Percentiles rank a stretch among this genome's conserved stretches.
Evolutionary conservation across 139 green algal species (phyloP).

Genomic region (Astrephomene gubernaculifera): DNA sequence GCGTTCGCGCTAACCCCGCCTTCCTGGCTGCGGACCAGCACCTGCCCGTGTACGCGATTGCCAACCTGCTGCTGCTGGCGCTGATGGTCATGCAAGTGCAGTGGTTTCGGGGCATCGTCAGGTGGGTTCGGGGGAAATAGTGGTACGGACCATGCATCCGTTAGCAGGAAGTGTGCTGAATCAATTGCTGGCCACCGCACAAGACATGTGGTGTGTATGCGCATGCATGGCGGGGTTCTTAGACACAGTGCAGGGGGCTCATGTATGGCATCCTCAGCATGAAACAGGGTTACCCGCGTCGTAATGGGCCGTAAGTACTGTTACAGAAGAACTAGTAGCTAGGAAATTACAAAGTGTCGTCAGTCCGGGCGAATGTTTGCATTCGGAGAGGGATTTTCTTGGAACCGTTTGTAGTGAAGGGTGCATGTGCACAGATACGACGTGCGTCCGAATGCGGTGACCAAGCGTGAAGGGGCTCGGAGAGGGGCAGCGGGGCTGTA

Average conservation of each 20-base stretch:
- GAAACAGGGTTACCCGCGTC: too few species aligned
- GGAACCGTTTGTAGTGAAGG: too few species aligned
- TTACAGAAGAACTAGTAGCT: too few species aligned
- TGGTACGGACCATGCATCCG: neutral
- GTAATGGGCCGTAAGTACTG: too few species aligned
- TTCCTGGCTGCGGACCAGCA: constrained; percentile 31
- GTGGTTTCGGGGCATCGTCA: constrained; percentile 37
- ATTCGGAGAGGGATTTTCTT: too few species aligned
- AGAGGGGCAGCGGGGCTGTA: neutral
- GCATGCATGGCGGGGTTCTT: neutral
- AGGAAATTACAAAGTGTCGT: too few species aligned
- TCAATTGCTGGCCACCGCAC: too few species aligned
- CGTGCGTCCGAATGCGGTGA: too few species aligned
- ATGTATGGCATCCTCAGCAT: neutral
- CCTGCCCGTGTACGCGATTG: constrained; percentile 19
- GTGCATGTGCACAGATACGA: too few species aligned
- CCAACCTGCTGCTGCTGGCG: constrained; percentile 35
- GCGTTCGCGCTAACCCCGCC: neutral
- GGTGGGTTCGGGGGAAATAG: neutral
- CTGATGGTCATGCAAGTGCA: constrained; percentile 40
- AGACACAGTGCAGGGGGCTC: neutral
- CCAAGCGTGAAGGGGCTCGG: neutral
- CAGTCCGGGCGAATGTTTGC: too few species aligned
- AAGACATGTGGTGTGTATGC: neutral
- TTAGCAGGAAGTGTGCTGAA: neutral